phyloP scores from a whole-genome alignment of 2,329 filamentous ascomycete genomes.

The Cordyceps cicadae region DNA sequence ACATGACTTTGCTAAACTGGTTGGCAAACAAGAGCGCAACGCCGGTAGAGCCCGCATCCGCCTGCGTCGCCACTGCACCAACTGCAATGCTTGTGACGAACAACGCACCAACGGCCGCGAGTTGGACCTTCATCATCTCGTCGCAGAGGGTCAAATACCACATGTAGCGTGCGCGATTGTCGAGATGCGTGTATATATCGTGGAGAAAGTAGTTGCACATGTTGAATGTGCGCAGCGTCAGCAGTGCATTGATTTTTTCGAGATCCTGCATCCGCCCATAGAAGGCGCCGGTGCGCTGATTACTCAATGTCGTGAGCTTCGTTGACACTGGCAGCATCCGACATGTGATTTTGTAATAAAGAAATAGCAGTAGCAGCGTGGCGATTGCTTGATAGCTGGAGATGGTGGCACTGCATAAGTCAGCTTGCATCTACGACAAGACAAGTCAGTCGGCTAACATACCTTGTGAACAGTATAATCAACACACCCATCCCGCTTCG shows the following conservation, averaged over 20 bases:
- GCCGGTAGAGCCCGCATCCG: conserved; percentile 57
- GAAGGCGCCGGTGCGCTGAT: conserved; percentile 49
- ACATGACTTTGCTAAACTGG: conserved; percentile 29
- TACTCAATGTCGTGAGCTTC: conserved; percentile 64
- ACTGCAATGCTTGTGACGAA: conserved; percentile 53
- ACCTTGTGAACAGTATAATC: not conserved
- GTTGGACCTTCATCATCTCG: conserved; percentile 60
- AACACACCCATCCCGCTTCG: not conserved
- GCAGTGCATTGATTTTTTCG: conserved; percentile 21
- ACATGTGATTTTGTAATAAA: not conserved
- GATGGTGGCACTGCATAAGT: not conserved
- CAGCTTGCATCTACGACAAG: not conserved
- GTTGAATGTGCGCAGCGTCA: conserved; percentile 51
- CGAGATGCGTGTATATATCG: conserved; percentile 30
- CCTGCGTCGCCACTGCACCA: conserved; percentile 46
- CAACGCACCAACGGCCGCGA: conserved; percentile 53
- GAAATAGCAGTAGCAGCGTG: not conserved
- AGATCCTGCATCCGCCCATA: conserved; percentile 57
- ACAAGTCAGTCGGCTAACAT: not conserved
- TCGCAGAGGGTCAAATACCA: conserved; percentile 62
- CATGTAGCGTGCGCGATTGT: conserved; percentile 52
- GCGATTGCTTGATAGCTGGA: not conserved
- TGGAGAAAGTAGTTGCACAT: conserved; percentile 54
- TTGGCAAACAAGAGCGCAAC: conserved; percentile 61
- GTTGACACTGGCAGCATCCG: conserved; percentile 48